phyloP scores from a whole-genome alignment of 164 flowering plant species.

The Annona squamosa region DNA sequence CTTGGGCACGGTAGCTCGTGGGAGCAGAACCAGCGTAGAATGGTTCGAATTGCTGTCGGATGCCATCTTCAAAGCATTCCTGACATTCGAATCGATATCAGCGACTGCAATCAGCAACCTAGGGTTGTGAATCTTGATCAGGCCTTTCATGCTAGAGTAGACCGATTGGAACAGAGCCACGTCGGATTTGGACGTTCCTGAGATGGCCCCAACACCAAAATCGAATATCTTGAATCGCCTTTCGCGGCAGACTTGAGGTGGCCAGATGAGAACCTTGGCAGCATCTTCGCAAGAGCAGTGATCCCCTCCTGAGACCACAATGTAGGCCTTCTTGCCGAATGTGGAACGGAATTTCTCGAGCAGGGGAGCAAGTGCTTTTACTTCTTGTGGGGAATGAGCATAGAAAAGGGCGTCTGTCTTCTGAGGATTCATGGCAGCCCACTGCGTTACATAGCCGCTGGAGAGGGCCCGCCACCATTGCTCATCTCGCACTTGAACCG shows the following conservation, averaged over 20 bases:
- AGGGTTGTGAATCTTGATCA: conserved; percentile 85
- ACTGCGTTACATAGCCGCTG: conserved; percentile 83
- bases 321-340: conserved; percentile 81
- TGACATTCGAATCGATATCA: conserved; percentile 63
- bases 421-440: conserved; percentile 97
- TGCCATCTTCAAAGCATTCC: conserved; percentile 80
- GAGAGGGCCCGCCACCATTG: conserved; percentile 98
- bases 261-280: conserved; percentile 71
- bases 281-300: conserved; percentile 93
- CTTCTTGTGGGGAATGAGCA: conserved; percentile 76
- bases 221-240: conserved; percentile 90
- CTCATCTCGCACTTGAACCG: conserved; percentile 84
- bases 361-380: conserved; percentile 65
- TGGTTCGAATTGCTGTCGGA: conserved; percentile 40
- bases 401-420: conserved; percentile 88
- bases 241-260: conserved; percentile 72
- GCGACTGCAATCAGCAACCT: conserved; percentile 66
- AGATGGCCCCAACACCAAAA: conserved; percentile 52
- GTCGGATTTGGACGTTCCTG: conserved; percentile 62
- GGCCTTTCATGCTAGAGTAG: conserved; percentile 82
- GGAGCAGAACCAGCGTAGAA: conserved; percentile 52
- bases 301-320: conserved; percentile 73
- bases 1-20: conserved; percentile 61
- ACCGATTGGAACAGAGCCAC: conserved; percentile 79
- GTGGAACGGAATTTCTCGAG: conserved; percentile 77